Base-by-base conservation (phyloP, 2,329 filamentous ascomycete species). In the Metarhizium album region DNA sequence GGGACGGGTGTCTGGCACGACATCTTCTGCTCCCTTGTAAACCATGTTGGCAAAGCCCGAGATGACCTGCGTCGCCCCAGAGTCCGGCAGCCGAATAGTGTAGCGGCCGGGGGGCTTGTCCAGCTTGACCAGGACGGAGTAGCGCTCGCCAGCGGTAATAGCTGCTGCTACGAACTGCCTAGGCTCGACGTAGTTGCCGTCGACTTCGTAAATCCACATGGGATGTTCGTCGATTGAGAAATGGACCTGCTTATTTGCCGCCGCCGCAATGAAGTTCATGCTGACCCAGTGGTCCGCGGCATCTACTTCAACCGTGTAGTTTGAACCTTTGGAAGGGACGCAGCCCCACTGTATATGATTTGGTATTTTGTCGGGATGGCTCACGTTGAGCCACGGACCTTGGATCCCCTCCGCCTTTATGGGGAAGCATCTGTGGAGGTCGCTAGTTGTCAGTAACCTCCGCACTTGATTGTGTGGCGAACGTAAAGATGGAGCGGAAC, bases 121-220 rank as follows among this genome's bases (percentile, higher is more conserved):
- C 27, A 29, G 11, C 50, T 69, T 67, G n/a, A 74, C 58, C 47
- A 73, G 60, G 14, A 64, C 65, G 0, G 69, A 66, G 45, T 68
- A 65, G 8, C 71, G 65, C 47, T 70, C 64, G 11, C 71, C 71
- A 33, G 62, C 65, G 51, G 55, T 35, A 23, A 52, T 52, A 42
- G 46, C n/a, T 2, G 35, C 42, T 2, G 35, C 61, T 18, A 70
- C 63, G 24, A 64, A 50, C 7, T 49, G 42, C 3, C 46, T 51
- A 0, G 71, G 71, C 40, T 68, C 60, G 14, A 74, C 63, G 50
- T 67, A 73, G 23, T 62, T 60, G 1, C 71, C 71, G 50, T 74
- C 71, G 20, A 68, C 61, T 13, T 67, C 69, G 47, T 72, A 74
- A 7, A 74, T 58, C 50, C 62, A 70, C 62, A 74, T 63, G 2